A percentile compares a stretch with the other conserved stretches of the same genome.
Conservation (phyloP, 2,329 filamentous ascomycete genomes). For the Zalaria obscura region DNA sequence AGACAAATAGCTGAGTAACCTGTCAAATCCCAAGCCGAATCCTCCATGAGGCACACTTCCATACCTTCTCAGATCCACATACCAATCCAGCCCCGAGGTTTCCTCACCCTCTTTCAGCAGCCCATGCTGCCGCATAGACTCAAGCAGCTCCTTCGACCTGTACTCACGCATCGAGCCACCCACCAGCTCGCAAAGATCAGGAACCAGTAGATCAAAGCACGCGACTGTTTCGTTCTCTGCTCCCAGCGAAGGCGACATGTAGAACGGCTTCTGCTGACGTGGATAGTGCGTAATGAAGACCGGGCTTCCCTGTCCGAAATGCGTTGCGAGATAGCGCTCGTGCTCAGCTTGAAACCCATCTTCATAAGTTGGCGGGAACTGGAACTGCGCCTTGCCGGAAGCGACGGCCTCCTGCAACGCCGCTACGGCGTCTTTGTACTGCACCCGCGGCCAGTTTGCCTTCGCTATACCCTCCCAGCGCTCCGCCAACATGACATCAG, state of each 20-base stretch:
- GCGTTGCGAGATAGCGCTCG: constrained; percentile 70
- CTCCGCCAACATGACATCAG: constrained; percentile 39
- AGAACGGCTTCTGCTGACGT: constrained; percentile 81
- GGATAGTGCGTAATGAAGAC: constrained; percentile 93
- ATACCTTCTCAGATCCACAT: constrained; percentile 74
- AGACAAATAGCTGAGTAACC: constrained; percentile 68
- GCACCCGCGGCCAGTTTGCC: constrained; percentile 76
- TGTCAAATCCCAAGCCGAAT: constrained; percentile 82
- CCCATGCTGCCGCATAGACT: constrained; percentile 57
- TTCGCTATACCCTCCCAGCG: constrained; percentile 57
- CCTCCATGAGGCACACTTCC: constrained; percentile 86
- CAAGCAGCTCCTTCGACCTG: constrained; percentile 49
- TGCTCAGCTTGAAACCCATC: constrained; percentile 77
- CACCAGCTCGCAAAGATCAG: constrained; percentile 72
- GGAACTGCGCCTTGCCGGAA: constrained; percentile 40
- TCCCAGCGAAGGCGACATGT: constrained; percentile 49
- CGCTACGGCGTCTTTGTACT: constrained; percentile 65
- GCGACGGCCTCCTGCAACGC: constrained; percentile 46
- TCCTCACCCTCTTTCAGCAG: constrained; percentile 24
- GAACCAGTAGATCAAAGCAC: constrained; percentile 82
- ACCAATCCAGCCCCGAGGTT: constrained; percentile 53
- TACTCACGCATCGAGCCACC: constrained; percentile 86
- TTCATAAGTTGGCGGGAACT: constrained; percentile 55
- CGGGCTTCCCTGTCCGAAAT: constrained; percentile 49
- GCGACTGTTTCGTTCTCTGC: constrained; percentile 48